Conservation (phyloP, 176 grass and related monocot genomes). For the Bolboschoenus planiculmis region DNA sequence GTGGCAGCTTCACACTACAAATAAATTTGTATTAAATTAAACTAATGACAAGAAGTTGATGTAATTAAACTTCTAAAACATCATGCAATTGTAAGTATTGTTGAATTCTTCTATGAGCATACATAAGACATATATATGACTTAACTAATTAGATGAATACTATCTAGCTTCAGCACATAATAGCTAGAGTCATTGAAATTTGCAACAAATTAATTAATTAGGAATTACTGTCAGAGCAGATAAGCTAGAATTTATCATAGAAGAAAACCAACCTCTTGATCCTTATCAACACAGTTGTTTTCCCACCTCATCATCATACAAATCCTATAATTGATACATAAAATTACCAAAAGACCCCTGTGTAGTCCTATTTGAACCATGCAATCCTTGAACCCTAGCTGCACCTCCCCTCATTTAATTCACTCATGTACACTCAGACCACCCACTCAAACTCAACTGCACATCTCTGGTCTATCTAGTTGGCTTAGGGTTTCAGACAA, state of each 20-base stretch:
- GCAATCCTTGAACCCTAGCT: neutral
- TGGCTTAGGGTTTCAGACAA: neutral
- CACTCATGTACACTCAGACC: neutral
- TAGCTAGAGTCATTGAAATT: neutral
- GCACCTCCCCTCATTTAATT: conserved; percentile 13
- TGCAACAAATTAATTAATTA: neutral
- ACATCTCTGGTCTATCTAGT: neutral
- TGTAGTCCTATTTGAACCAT: conserved; percentile 19
- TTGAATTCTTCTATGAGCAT: too few relatives aligned
- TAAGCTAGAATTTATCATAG: too few relatives aligned
- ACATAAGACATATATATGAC: too few relatives aligned
- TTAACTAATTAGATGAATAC: too few relatives aligned
- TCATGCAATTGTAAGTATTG: too few relatives aligned
- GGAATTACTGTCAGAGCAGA: neutral
- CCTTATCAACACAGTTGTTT: neutral
- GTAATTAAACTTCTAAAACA: too few relatives aligned
- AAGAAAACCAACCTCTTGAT: neutral
- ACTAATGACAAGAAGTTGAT: too few relatives aligned
- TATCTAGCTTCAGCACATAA: neutral
- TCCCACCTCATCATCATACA: conserved; percentile 13
- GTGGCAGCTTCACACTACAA: too few relatives aligned
- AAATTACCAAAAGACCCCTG: conserved; percentile 9
- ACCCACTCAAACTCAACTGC: neutral
- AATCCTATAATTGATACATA: neutral
- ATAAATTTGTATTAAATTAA: too few relatives aligned